These are phyloP conservation scores for Diplotaxis tenuifolia DNA, from an alignment of 345 rosid genomes.

Conservation along the genomic window DNA sequence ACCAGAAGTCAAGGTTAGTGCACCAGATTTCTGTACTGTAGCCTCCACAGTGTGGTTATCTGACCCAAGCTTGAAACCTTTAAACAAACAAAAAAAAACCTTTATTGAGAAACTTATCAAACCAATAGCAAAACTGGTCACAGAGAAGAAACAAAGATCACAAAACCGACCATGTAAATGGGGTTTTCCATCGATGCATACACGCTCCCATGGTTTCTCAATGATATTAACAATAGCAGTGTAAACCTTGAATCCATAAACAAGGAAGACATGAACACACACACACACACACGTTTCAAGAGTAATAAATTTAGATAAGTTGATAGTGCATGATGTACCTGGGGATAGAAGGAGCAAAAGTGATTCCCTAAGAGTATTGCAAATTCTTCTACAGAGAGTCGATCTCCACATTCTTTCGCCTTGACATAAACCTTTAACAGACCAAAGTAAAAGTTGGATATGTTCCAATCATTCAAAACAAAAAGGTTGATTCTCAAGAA, in stretches of 20 bases:
- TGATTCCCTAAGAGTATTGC: slow-evolving; percentile 79
- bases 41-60: slow-evolving; percentile 85
- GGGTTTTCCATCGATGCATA: slow-evolving; percentile 54
- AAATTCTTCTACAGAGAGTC: slow-evolving; percentile 73
- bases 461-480: not conserved
- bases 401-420: slow-evolving; percentile 75
- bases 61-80: slow-evolving; percentile 95
- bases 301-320: too few species aligned
- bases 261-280: not conserved
- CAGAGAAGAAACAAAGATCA: not conserved
- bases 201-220: slow-evolving; percentile 98
- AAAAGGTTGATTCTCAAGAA: not conserved
- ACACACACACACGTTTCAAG: too few species aligned
- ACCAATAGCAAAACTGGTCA: not conserved
- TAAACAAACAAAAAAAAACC: not conserved
- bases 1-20: slow-evolving; percentile 61
- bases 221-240: slow-evolving; percentile 65
- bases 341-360: slow-evolving; percentile 66
- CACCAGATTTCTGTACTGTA: slow-evolving; percentile 61
- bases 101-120: slow-evolving; percentile 1
- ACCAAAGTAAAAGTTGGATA: not conserved
- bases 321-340: slow-evolving; percentile 47
- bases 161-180: slow-evolving; percentile 69
- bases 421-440: slow-evolving; percentile 71
- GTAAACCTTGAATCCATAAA: slow-evolving; percentile 50